Conservation (phyloP, 306 rosid genomes). For the Casuarina equisetifolia region DNA sequence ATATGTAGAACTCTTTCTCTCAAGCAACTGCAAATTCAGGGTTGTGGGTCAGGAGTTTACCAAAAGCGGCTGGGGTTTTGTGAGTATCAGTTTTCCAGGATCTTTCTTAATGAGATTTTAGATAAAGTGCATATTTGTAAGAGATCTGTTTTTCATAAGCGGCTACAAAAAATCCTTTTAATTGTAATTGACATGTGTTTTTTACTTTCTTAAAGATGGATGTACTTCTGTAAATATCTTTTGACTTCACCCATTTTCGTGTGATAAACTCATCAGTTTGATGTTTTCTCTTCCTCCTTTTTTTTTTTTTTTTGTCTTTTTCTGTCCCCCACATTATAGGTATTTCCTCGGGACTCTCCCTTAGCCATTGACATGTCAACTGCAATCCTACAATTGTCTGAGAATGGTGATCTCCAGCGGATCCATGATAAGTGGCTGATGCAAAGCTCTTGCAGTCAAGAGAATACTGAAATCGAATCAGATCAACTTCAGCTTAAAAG, state of each 20-base stretch:
- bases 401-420: conserved; percentile 91
- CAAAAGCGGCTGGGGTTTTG: conserved; percentile 99
- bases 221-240: conserved; percentile 1
- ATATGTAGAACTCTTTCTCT: conserved; percentile 74
- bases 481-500: conserved; percentile 78
- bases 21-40: conserved; percentile 79
- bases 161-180: background rate
- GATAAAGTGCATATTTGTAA: background rate
- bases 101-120: background rate
- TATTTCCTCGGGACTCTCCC: conserved; percentile 91
- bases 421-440: conserved; percentile 92
- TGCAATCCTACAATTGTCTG: conserved; percentile 87
- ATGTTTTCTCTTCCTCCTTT: background rate
- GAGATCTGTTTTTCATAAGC: background rate
- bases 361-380: conserved; percentile 88
- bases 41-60: conserved; percentile 92
- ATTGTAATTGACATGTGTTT: background rate
- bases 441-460: conserved; percentile 53
- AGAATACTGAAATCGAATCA: conserved; percentile 57
- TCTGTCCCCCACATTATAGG: conserved; percentile 39
- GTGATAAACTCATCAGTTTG: background rate
- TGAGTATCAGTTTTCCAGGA: conserved; percentile 48
- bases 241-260: background rate
- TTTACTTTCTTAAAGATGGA: background rate
- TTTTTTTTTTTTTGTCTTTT: background rate